Base-by-base conservation (phyloP, 768 basidiomycete genomes). In the Serendipita sp. region DNA sequence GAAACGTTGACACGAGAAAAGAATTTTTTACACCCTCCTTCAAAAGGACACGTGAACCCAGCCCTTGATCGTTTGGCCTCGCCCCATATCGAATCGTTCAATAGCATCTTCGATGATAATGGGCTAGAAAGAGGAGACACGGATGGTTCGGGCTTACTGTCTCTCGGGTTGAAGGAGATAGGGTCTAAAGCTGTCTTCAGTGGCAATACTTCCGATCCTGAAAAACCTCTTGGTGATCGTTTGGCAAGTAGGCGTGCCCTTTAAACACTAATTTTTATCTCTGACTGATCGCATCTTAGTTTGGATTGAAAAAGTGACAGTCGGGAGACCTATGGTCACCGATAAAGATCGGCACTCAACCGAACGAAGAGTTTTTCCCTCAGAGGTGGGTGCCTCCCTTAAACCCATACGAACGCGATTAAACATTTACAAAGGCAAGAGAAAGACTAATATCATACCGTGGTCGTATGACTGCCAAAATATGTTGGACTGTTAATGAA, bases 1-100 rank as follows among this genome's bases (percentile, higher is more conserved):
- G 81, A 85, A 71, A 95, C 93, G 3, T 80, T 94, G 62, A 78
- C 78, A 34, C 81, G 94, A 64, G 92, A 96, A 76, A 76, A 83
- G 4, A 73, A 79, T 3, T 96, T 96, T 75, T 80, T 81, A 73
- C 78, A 84, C 65, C 96, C 95, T 0, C 79, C 87, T 32, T 78
- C 79, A 68, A 75, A 81, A 46, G 82, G 82, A 23, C 81, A 88
- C 28, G 83, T 85, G 11, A 83, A 89, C 68, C 83, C 84, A 18
- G 88, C 89, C 63, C 79, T 98, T 66, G 91, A 96, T 69, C 90
- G 95, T 75, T 90, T 97, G 70, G 91, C 97, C 64, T 77, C 83
- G 28, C 95, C 96, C 3, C 94, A 97, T 73, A 83, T 98, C 67
- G 89, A 97, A 73, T 92, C 90, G 44, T 98, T 99, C 80, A 95